Evolutionary conservation across 345 rosid species (phyloP).

Genomic region (Trapa incisa): DNA sequence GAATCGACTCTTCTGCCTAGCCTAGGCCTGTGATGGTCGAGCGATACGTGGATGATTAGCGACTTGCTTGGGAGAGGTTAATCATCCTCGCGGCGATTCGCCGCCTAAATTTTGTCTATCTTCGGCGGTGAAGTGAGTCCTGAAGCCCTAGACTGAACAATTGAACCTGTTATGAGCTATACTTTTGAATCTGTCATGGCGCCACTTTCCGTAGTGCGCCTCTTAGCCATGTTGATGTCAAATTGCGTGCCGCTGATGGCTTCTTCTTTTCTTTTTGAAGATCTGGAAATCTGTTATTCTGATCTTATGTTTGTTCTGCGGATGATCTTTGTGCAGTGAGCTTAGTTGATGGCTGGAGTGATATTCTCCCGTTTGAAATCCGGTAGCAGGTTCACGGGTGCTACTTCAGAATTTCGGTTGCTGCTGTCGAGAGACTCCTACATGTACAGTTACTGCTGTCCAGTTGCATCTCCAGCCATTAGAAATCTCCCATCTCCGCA

Average conservation of each 20-base stretch:
- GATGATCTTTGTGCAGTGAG: background rate
- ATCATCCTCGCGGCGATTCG: no score
- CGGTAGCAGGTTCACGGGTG: background rate
- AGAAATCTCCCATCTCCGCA: background rate
- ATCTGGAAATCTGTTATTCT: background rate
- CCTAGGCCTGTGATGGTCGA: no score
- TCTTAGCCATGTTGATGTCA: background rate
- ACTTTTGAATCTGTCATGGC: no score
- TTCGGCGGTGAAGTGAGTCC: no score
- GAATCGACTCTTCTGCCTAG: no score
- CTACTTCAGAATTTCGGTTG: constrained; percentile 2
- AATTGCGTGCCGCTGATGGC: background rate
- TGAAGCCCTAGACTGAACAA: no score
- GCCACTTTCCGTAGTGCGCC: no score
- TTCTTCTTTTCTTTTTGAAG: background rate
- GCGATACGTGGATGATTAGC: no score
- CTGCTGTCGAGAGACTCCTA: background rate
- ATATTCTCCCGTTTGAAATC: constrained; percentile 1
- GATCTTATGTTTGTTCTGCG: background rate
- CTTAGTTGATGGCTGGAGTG: constrained; percentile 3
- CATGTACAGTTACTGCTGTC: background rate
- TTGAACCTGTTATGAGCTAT: no score
- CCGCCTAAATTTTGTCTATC: no score
- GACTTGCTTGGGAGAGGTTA: no score
- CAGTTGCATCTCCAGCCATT: background rate